These are phyloP conservation scores for Pleurotus pulmonarius DNA, from an alignment of 768 basidiomycete species.

Conservation along the genomic window DNA sequence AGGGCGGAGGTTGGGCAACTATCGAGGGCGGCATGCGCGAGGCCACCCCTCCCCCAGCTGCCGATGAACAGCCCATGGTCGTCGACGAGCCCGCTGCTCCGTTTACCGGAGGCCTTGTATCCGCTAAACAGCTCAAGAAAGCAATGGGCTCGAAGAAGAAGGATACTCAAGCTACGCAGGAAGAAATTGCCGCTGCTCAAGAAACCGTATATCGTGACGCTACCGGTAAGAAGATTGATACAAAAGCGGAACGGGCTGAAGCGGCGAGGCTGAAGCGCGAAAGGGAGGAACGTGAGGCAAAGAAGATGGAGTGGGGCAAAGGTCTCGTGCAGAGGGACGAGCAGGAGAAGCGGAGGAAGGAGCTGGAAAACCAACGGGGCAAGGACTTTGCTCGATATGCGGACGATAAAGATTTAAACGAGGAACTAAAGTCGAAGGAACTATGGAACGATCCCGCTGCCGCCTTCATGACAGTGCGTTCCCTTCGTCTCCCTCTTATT, in stretches of 20 bases:
- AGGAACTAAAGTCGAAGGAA: constrained; percentile 73
- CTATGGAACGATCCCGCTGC: constrained; percentile 99
- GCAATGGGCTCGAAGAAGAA: constrained; percentile 40
- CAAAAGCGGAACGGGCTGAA: constrained; percentile 80
- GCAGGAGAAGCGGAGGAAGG: constrained; percentile 56
- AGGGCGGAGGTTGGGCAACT: constrained; percentile 65
- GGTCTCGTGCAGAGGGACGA: constrained; percentile 89
- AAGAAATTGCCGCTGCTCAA: constrained; percentile 62
- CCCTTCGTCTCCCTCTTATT: constrained; percentile 1
- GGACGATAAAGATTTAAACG: constrained; percentile 85
- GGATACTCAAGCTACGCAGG: constrained; percentile 37
- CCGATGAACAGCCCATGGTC: constrained; percentile 69
- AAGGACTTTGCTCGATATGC: constrained; percentile 72
- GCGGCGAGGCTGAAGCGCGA: constrained; percentile 79
- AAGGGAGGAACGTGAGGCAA: constrained; percentile 79
- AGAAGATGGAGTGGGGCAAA: constrained; percentile 98
- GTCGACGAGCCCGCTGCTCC: constrained; percentile 36
- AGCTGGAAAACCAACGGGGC: constrained; percentile 65
- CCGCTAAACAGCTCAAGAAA: constrained; percentile 70
- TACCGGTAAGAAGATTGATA: constrained; percentile 84
- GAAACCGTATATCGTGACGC: constrained; percentile 95
- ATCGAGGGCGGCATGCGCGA: constrained; percentile 53
- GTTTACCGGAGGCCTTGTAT: constrained; percentile 76
- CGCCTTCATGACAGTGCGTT: constrained; percentile 79
- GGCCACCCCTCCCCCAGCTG: constrained; percentile 48